A percentile compares a stretch with the other conserved stretches of the same genome.
These are phyloP conservation scores for California macrophylla DNA, from an alignment of 441 rosid genomes.

Conservation along the genomic window DNA sequence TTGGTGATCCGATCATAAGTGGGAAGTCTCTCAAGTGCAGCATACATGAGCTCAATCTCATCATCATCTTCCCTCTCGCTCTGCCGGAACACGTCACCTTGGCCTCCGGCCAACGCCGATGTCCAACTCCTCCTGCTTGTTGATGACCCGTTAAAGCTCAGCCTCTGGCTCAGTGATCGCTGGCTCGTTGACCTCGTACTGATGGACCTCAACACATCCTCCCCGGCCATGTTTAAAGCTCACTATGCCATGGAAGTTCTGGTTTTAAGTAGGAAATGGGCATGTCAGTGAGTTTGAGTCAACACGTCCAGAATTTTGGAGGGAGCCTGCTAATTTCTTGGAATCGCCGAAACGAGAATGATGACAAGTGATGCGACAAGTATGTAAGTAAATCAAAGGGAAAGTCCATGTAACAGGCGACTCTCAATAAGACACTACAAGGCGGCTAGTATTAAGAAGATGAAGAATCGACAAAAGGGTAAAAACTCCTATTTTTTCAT, in stretches of 20 bases:
- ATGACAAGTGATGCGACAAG: not conserved
- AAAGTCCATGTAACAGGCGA: too few relatives aligned
- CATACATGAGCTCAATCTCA: conserved; percentile 57
- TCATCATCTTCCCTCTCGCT: conserved; percentile 48
- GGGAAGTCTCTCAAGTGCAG: conserved; percentile 54
- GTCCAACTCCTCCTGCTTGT: conserved; percentile 35
- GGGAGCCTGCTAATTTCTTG: not conserved
- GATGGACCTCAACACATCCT: conserved; percentile 7
- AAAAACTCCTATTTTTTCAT: conserved; percentile 12
- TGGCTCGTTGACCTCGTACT: conserved; percentile 25
- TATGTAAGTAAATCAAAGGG: too few relatives aligned
- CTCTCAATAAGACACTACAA: not conserved
- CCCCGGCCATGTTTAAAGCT: conserved; percentile 22
- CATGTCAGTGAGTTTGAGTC: too few relatives aligned
- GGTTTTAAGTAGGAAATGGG: too few relatives aligned
- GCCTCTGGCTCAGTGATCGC: too few relatives aligned
- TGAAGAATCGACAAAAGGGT: not conserved
- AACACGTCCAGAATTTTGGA: too few relatives aligned
- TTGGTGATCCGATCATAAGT: conserved; percentile 42
- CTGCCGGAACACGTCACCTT: conserved; percentile 32
- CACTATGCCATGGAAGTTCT: too few relatives aligned
- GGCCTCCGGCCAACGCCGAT: conserved; percentile 30
- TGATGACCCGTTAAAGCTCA: conserved; percentile 21
- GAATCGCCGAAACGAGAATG: too few relatives aligned
- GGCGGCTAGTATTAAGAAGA: not conserved